Percentiles rank a stretch among this genome's conserved stretches.
Evolutionary conservation across 1,139 yeast genomes (phyloP).

Genomic region (Kodamaea ohmeri): DNA sequence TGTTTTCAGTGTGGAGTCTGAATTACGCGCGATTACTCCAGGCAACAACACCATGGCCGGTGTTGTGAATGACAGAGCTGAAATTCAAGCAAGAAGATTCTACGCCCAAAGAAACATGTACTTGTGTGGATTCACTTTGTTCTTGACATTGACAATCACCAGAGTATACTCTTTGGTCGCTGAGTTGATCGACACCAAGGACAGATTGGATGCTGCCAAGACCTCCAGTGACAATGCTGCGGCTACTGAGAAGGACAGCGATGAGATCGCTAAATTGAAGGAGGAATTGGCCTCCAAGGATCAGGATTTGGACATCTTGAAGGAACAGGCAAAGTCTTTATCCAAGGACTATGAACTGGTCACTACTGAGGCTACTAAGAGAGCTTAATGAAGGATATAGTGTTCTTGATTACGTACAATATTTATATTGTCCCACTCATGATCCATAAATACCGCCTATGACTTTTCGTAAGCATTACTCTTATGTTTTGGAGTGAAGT

Average conservation of each 20-base stretch:
- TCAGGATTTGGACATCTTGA: slow-evolving; percentile 60
- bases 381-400: slow-evolving; percentile 2
- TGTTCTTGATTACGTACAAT: not conserved
- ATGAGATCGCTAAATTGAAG: slow-evolving; percentile 50
- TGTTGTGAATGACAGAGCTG: slow-evolving; percentile 60
- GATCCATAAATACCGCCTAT: not conserved
- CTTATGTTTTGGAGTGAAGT: slow-evolving; percentile 90
- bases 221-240: slow-evolving; percentile 19
- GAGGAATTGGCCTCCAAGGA: slow-evolving; percentile 58
- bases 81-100: slow-evolving; percentile 84
- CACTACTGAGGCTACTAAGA: slow-evolving; percentile 8
- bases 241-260: slow-evolving; percentile 28
- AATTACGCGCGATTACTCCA: slow-evolving; percentile 40
- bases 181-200: slow-evolving; percentile 62
- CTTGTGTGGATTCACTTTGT: slow-evolving; percentile 91
- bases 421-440: not conserved
- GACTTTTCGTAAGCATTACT: slow-evolving; percentile 60
- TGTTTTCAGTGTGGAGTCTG: slow-evolving; percentile 68
- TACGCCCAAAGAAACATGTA: slow-evolving; percentile 97
- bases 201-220: slow-evolving; percentile 54
- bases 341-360: slow-evolving; percentile 55
- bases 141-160: slow-evolving; percentile 78
- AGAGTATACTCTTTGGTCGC: slow-evolving; percentile 84
- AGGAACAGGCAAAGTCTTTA: slow-evolving; percentile 69
- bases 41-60: slow-evolving; percentile 20